Evolutionary conservation across 177 flowering plant species (phyloP).

Genomic region (Vitis hybrid): DNA sequence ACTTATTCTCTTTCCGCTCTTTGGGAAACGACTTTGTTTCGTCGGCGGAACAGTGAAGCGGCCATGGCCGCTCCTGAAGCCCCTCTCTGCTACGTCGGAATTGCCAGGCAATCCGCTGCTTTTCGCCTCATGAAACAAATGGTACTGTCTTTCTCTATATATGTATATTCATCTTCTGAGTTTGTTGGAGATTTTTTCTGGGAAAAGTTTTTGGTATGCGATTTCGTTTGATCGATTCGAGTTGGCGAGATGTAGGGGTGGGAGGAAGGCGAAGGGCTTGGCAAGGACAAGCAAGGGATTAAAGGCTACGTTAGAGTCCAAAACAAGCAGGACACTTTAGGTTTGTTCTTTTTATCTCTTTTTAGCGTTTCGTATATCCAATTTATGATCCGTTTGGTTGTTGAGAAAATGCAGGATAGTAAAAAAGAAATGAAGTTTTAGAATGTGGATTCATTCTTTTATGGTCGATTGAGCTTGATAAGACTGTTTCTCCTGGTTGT

Average conservation of each 20-base stretch:
- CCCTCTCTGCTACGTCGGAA: conserved; percentile 81
- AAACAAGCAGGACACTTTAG: conserved; percentile 88
- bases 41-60: conserved; percentile 10
- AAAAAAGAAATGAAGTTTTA: background rate
- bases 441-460: background rate
- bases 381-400: conserved; percentile 8
- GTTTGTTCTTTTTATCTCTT: conserved; percentile 23
- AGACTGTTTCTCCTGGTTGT: background rate
- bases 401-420: background rate
- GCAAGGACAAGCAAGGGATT: conserved; percentile 98
- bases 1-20: background rate
- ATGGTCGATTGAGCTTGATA: background rate
- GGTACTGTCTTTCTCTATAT: conserved; percentile 36
- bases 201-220: background rate
- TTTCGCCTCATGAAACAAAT: conserved; percentile 99
- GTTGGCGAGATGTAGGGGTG: conserved; percentile 61
- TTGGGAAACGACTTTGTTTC: conserved; percentile 12
- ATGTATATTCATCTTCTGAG: background rate
- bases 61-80: conserved; percentile 90
- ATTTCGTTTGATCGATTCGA: background rate
- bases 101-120: conserved; percentile 80
- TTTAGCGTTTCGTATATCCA: background rate
- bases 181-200: background rate
- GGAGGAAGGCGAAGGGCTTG: conserved; percentile 99
- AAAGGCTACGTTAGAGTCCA: conserved; percentile 81